Evolutionary conservation across 2,329 filamentous ascomycete species (phyloP), one percentile per base, ranked within the genome.

Genomic region (Pseudocercospora cruenta): DNA sequence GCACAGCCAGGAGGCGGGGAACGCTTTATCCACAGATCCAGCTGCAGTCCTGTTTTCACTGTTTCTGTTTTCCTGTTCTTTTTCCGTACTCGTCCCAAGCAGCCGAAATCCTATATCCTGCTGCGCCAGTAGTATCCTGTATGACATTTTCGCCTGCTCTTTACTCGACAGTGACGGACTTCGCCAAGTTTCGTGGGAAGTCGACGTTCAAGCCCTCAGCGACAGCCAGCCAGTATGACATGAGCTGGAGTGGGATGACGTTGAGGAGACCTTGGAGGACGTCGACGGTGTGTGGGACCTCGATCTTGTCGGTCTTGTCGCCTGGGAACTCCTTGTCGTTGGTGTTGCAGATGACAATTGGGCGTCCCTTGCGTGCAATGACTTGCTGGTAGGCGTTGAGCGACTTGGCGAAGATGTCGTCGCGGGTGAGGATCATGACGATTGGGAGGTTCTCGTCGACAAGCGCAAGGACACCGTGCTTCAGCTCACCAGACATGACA

Each of bases 381-480:
- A 99, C 95, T 86, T 99, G 95, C 84, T 99, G 95, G 82, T 98
- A 99, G 76, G 95, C 95, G 81, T 99, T 99, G 77, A 99, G 86
- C n/a, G 95, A 98, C 85, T 99, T 99, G 80, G 91, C 91, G 84
- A 99, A 99, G 77, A 99, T 90, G 74, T 93, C 87, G 79, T 99
- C 95, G 67, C 95, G 91, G 62, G 95, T 99, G 68, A 99, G 86
- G 77, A 99, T 98, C 95, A 99, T 99, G 82, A 99, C 97, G 80
- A 99, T 99, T 69, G 95, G 95, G 43, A 99, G 88, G 82, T 97
- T 94, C 87, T 99, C 95, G 76, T 99, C 95, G 67, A 99, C 95
- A 69, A 99, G 87, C 61, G 95, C 95, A 78, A 99, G 85, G 60
- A 99, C 95, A 86, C 95, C 95, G 82, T 99, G 95, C 88, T 99